Conservation (phyloP, 345 rosid genomes). For the Clarkia xantiana region DNA sequence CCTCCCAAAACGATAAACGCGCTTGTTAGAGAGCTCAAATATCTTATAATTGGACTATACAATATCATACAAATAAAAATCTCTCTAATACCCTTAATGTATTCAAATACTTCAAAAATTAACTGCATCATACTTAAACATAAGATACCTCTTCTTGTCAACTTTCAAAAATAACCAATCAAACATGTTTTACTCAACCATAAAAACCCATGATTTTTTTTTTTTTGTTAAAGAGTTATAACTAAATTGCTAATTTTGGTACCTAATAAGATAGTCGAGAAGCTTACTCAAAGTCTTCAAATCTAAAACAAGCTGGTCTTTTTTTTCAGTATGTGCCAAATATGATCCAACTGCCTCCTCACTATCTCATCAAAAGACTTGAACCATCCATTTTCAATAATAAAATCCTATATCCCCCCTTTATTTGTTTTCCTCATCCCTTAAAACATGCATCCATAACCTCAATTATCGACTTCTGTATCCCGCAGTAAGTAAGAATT, state of each 20-base stretch:
- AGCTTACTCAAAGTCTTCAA: conserved; percentile 89
- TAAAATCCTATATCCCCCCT: conserved; percentile 90
- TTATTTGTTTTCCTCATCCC: conserved; percentile 95
- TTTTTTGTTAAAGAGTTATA: not conserved
- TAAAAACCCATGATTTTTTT: not conserved
- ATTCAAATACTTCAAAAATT: conserved; percentile 89
- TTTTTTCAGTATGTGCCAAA: conserved; percentile 91
- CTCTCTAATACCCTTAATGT: conserved; percentile 88
- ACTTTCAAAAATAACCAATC: not conserved
- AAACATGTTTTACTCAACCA: not conserved
- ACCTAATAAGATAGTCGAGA: conserved; percentile 97
- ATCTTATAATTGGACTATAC: conserved; percentile 93
- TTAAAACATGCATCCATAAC: conserved; percentile 90
- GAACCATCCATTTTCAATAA: conserved; percentile 85
- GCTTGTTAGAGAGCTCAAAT: conserved; percentile 90
- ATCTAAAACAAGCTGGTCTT: conserved; percentile 96
- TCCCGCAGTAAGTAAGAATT: too few species aligned
- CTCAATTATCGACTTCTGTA: conserved; percentile 78
- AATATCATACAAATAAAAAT: conserved; percentile 91
- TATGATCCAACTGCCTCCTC: conserved; percentile 88
- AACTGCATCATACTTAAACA: conserved; percentile 88
- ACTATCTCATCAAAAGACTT: conserved; percentile 98
- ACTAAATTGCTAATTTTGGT: conserved; percentile 3
- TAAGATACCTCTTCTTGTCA: conserved; percentile 2
- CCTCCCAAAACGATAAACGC: conserved; percentile 53